Evolutionary conservation across 352 stramenopile genomes (phyloP), one percentile per base, ranked within the genome.

Genomic region (Globisporangium emineosum): DNA sequence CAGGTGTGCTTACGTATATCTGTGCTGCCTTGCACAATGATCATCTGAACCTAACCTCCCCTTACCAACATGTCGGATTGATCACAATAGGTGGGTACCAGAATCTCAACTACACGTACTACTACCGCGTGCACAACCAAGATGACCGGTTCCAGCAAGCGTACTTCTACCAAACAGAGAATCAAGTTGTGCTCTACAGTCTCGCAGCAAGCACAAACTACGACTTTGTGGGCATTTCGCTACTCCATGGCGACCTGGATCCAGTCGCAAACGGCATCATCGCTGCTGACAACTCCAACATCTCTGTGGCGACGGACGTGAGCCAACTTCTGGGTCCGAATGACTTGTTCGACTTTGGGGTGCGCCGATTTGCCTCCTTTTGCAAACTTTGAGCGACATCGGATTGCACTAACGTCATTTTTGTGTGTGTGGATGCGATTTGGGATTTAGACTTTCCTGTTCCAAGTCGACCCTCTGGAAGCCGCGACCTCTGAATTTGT

Each of bases 261-360:
- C 0, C 6, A 1, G 0, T 73, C 3, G 54, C 68, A 43, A 62
- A 19, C 10, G 73, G 71, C 0, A 76, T 53, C 0, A 49, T 90
- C 27, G 61, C 57, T 1, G 9, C 73, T 4, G 62, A 65, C 4
- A 70, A 73, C 32, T 59, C 57, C 0, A 68, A 45, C 25, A 77
- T 89, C 8, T 33, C 32, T 4, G 37, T 79, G 27, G 55, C 19
- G n/a, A 56, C n/a, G 0, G 45, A 70, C 32, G 27, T 71, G 23
- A 61, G 51, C 0, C 27, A 42, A 15, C 29, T 55, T 2, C 17
- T 78, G 0, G 23, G 8, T 0, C 17, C 27, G 3, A 51, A 55
- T 32, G 45, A 21, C 2, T 75, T 65, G 47, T 88, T 90, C 33
- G 81, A 90, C 3, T 86, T 84, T 63, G 71, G 53, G 5, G 80